Percentiles rank a stretch among this genome's conserved stretches.
Evolutionary conservation across 192 early-diverging fungal genomes (phyloP).

Genomic region (Phlyctochytrium bullatum): DNA sequence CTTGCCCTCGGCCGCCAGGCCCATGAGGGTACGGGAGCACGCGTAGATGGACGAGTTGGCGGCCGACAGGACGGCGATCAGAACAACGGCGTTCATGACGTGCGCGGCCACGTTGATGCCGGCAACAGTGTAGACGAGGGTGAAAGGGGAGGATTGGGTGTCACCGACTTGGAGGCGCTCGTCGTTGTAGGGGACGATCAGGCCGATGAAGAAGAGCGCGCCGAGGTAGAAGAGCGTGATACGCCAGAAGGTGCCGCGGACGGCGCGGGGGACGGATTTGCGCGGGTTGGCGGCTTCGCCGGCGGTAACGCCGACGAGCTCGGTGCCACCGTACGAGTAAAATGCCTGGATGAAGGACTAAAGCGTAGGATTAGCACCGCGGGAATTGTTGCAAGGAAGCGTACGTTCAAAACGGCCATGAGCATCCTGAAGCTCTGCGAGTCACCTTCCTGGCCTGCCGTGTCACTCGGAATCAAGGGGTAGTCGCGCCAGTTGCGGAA

Average conservation of each 20-base stretch:
- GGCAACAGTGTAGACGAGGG: slow-evolving; percentile 58
- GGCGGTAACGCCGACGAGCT: slow-evolving; percentile 85
- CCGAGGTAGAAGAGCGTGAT: slow-evolving; percentile 73
- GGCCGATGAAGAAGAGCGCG: slow-evolving; percentile 67
- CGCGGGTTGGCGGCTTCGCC: slow-evolving; percentile 85
- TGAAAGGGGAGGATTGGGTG: slow-evolving; percentile 62
- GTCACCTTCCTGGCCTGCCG: background rate
- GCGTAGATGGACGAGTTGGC: slow-evolving; percentile 76
- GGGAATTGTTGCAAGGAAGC: too few species aligned
- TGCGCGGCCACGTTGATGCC: slow-evolving; percentile 52
- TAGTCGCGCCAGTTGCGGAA: slow-evolving; percentile 49
- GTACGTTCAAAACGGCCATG: slow-evolving; percentile 64
- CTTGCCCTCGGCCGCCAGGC: slow-evolving; percentile 61
- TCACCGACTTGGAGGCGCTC: slow-evolving; percentile 50
- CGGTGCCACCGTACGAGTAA: slow-evolving; percentile 49
- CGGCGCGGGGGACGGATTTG: slow-evolving; percentile 37
- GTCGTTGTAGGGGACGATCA: slow-evolving; percentile 67
- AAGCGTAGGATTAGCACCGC: too few species aligned
- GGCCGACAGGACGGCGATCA: slow-evolving; percentile 69
- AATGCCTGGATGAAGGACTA: slow-evolving; percentile 74
- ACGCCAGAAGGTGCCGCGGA: slow-evolving; percentile 71
- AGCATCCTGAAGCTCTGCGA: slow-evolving; percentile 8
- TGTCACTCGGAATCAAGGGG: slow-evolving; percentile 48
- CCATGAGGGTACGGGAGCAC: slow-evolving; percentile 61
- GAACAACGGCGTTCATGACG: slow-evolving; percentile 73